These are phyloP conservation scores for Fusarium praegraminearum DNA, from an alignment of 2,329 filamentous ascomycete species.

Conservation along the genomic window DNA sequence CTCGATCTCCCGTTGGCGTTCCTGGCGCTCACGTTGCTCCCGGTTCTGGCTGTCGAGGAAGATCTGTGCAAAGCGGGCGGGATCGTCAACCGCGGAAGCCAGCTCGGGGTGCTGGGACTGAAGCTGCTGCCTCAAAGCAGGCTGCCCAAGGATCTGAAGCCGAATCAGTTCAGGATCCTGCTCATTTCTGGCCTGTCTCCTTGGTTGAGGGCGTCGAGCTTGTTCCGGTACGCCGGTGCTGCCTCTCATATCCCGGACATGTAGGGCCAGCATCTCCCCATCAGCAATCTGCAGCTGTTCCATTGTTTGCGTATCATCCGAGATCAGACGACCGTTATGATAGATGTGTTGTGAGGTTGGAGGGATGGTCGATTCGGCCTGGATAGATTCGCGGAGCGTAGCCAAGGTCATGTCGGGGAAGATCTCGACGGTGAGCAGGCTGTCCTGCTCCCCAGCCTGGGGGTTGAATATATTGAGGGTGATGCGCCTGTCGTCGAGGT, in stretches of 20 bases:
- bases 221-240: conserved; percentile 58
- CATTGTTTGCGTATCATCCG: conserved; percentile 82
- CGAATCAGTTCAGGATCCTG: conserved; percentile 85
- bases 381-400: conserved; percentile 87
- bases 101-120: conserved; percentile 80
- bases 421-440: conserved; percentile 85
- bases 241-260: conserved; percentile 73
- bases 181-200: conserved; percentile 51
- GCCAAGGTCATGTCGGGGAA: conserved; percentile 84
- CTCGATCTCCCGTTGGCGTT: conserved; percentile 85
- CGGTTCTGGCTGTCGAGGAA: conserved; percentile 75
- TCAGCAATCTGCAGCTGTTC: conserved; percentile 84
- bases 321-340: conserved; percentile 86
- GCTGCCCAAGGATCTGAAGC: conserved; percentile 84
- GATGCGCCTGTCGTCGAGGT: conserved; percentile 74
- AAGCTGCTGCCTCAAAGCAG: conserved; percentile 76
- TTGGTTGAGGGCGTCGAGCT: conserved; percentile 49
- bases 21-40: conserved; percentile 77
- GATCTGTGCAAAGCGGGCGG: conserved; percentile 79
- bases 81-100: conserved; percentile 79
- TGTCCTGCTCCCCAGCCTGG: conserved; percentile 74
- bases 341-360: conserved; percentile 84
- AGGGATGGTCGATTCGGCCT: conserved; percentile 83
- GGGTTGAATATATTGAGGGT: conserved; percentile 86
- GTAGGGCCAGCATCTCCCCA: conserved; percentile 91